phyloP scores from a whole-genome alignment of 345 rosid species.

The Trapa bicornis region DNA sequence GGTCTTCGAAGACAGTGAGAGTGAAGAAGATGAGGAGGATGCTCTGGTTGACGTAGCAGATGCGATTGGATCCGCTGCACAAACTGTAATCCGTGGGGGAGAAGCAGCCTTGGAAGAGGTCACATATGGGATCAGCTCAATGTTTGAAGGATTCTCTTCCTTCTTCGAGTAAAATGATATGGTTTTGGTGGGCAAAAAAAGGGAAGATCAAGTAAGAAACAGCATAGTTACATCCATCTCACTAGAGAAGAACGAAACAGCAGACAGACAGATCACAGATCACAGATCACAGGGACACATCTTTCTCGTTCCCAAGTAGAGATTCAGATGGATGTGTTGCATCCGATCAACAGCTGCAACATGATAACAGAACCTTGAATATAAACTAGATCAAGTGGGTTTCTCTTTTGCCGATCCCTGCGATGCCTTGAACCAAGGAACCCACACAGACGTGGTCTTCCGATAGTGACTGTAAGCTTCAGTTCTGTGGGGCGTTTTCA shows the following conservation, averaged over 20 bases:
- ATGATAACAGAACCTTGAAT: background rate
- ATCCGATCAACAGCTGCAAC: background rate
- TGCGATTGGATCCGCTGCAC: background rate
- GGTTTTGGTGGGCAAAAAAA: too few relatives aligned
- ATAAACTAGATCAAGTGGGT: constrained; percentile 24
- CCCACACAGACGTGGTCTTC: constrained; percentile 83
- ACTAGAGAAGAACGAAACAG: too few relatives aligned
- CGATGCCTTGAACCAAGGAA: constrained; percentile 79
- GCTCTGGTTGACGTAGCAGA: background rate
- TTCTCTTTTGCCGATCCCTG: constrained; percentile 30
- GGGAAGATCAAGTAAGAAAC: too few relatives aligned
- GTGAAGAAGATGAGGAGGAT: background rate
- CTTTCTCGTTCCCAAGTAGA: background rate
- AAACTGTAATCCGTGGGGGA: background rate
- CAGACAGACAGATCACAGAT: too few relatives aligned
- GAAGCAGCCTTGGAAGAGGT: background rate
- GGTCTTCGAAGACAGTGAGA: background rate
- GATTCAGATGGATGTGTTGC: background rate
- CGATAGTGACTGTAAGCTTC: constrained; percentile 82
- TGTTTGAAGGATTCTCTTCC: too few relatives aligned
- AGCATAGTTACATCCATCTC: too few relatives aligned
- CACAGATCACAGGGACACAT: background rate
- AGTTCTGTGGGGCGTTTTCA: constrained; percentile 62
- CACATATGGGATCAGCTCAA: background rate
- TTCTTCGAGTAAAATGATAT: too few relatives aligned